phyloP scores from a whole-genome alignment of 2,329 filamentous ascomycete species.

The Talaromyces marneffei region DNA sequence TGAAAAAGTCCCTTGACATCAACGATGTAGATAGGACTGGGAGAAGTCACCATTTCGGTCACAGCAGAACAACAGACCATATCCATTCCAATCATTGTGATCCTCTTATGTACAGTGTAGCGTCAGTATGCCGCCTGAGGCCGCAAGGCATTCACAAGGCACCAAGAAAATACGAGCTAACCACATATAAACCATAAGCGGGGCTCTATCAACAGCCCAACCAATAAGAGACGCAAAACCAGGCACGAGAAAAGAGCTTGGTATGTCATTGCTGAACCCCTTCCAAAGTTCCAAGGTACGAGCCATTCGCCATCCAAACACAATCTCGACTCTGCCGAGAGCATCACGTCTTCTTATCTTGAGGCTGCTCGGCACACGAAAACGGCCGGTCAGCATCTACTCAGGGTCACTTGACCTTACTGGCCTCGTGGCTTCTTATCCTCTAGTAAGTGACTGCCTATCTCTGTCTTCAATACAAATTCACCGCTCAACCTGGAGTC shows the following conservation, averaged over 20 bases:
- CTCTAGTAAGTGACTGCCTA: background rate
- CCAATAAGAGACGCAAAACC: slow-evolving; percentile 10
- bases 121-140: background rate
- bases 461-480: background rate
- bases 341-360: background rate
- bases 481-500: background rate
- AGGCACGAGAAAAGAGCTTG: slow-evolving; percentile 14
- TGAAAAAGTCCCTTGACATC: background rate
- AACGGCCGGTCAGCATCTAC: slow-evolving; percentile 7
- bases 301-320: background rate
- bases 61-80: background rate
- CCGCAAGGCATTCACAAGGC: background rate
- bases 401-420: slow-evolving; percentile 1
- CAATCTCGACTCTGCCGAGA: background rate
- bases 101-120: background rate
- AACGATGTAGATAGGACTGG: background rate
- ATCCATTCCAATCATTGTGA: background rate
- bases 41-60: background rate
- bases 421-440: background rate
- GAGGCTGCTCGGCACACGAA: slow-evolving; percentile 9
- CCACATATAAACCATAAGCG: background rate
- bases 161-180: background rate
- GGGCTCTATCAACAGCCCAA: background rate
- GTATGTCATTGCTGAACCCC: slow-evolving; percentile 6
- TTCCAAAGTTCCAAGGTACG: background rate